Conservation (phyloP, 306 rosid species). For the Vicia sativa region DNA sequence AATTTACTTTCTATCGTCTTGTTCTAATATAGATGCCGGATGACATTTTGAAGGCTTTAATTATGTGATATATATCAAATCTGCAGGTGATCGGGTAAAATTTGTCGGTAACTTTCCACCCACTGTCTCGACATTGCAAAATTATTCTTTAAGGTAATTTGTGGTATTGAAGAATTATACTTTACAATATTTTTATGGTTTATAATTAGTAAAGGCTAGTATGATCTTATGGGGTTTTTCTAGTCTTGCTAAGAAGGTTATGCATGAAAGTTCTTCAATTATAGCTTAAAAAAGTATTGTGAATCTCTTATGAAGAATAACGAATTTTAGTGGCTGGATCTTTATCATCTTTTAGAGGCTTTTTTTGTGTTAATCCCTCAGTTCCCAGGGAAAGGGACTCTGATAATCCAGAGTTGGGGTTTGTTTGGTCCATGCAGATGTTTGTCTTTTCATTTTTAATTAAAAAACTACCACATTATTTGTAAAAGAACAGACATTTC, state of each 20-base stretch:
- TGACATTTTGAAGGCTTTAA: conserved; percentile 14
- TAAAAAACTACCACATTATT: background rate
- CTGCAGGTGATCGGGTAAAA: conserved; percentile 87
- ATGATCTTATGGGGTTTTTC: conserved; percentile 16
- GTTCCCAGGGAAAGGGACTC: too few relatives aligned
- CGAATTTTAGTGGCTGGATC: conserved; percentile 6
- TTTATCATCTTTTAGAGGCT: conserved; percentile 12
- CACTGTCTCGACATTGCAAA: conserved; percentile 48
- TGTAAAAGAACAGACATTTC: background rate
- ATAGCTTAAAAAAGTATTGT: conserved; percentile 11
- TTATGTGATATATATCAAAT: conserved; percentile 31
- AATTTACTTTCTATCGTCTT: conserved; percentile 17
- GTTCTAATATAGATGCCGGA: conserved; percentile 24
- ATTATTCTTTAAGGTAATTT: conserved; percentile 61
- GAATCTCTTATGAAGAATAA: background rate
- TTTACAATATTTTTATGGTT: conserved; percentile 7
- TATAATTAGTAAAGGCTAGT: conserved; percentile 13
- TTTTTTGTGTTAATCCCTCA: too few relatives aligned
- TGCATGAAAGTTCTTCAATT: background rate
- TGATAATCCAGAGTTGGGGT: background rate
- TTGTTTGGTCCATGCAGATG: background rate
- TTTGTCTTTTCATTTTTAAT: conserved; percentile 4
- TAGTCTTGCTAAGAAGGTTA: conserved; percentile 4
- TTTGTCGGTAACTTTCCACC: conserved; percentile 67
- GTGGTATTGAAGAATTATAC: conserved; percentile 9